Base-by-base conservation (phyloP, 2,329 filamentous ascomycete genomes). In the Aureobasidium zeae region DNA sequence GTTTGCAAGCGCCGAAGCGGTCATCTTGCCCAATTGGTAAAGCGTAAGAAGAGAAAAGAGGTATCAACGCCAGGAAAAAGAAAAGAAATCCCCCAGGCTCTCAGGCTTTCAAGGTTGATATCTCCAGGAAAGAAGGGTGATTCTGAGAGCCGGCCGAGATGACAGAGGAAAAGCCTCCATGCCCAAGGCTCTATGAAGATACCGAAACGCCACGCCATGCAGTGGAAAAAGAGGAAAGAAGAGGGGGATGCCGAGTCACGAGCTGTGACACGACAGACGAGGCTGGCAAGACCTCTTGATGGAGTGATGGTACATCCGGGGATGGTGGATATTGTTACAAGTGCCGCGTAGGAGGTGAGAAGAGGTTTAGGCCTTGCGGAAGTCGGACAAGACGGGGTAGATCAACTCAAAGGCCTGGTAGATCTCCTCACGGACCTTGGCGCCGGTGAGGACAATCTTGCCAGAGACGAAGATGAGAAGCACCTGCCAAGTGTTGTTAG, bases 381-480 rank as follows among this genome's bases (percentile, higher is more conserved):
- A 60, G 53, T 60, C 57, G 44, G 87, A 85, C 60, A 94, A 72
- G 70, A 94, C 88, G 63, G 88, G 88, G 63, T 94, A 94, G 70
- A 95, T 94, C 79, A 93, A 83, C 70, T 94, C 87, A 61, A 94
- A 94, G 34, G 87, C 87, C 65, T 91, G 85, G 61, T 94, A 94
- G 55, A 98, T 96, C 70, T 96, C 91, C 67, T 98, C 91, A 56
- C 91, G 83, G 52, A 96, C 88, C 64, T 98, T 96, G 54, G 91
- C 91, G 60, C 91, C 91, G 30, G 91, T 96, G 62, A 96, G 76
- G 58, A 96, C 91, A 50, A 96, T 96, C 76, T 96, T 96, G 60
- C 89, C 91, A 59, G 83, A 91, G 58, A 96, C 89, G 71, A 96
- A 96, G 66, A 98, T 95, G 61, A 96, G 72, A 19, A 96, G 79